Percentiles rank a stretch among this genome's conserved stretches.
phyloP scores from a whole-genome alignment of 1,139 yeast genomes.

The Pichia terricola region DNA sequence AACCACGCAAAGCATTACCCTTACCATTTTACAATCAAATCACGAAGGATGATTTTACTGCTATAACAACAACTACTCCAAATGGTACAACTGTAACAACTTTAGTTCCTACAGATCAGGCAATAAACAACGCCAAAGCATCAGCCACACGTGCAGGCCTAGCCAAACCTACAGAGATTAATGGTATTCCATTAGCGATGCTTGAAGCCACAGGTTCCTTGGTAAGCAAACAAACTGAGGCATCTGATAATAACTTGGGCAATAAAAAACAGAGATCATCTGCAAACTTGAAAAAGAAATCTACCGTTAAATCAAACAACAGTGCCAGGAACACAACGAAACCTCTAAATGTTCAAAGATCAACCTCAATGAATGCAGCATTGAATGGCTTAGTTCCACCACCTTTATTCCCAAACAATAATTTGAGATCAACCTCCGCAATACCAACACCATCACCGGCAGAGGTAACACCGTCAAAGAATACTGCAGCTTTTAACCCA shows the following conservation, averaged over 20 bases:
- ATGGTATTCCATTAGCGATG: slow-evolving; percentile 75
- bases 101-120: slow-evolving; percentile 76
- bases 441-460: too few relatives aligned
- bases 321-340: neutral
- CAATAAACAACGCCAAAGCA: slow-evolving; percentile 48
- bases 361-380: slow-evolving; percentile 21
- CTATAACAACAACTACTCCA: slow-evolving; percentile 80
- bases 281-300: neutral
- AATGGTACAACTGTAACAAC: slow-evolving; percentile 89
- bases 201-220: slow-evolving; percentile 73
- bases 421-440: too few relatives aligned
- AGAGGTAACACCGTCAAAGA: too few relatives aligned
- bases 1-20: slow-evolving; percentile 42
- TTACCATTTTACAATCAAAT: slow-evolving; percentile 90
- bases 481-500: too few relatives aligned
- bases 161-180: slow-evolving; percentile 54
- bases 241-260: neutral
- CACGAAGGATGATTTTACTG: slow-evolving; percentile 81
- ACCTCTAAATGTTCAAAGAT: slow-evolving; percentile 7
- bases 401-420: slow-evolving; percentile 17
- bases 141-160: slow-evolving; percentile 42
- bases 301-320: neutral
- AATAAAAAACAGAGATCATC: neutral
- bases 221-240: slow-evolving; percentile 1
- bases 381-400: slow-evolving; percentile 21